Evolutionary conservation across 352 stramenopile genomes (phyloP), one percentile per base, ranked within the genome.

Genomic region (Phytophthora hybrid): DNA sequence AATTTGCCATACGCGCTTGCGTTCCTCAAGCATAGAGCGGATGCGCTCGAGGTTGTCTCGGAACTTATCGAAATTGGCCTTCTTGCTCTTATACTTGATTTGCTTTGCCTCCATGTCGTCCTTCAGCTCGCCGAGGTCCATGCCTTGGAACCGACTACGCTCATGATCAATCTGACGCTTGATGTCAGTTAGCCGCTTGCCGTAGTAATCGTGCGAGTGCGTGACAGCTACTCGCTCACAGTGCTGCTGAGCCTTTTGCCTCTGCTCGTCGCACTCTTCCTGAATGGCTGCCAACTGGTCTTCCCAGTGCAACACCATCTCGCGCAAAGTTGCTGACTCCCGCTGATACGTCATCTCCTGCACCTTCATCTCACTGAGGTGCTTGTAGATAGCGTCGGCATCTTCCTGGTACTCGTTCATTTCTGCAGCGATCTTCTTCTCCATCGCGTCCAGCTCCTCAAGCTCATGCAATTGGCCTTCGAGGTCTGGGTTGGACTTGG

Each of bases 111-210:
- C 84, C 71, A 91, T 81, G 64, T 96, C 89, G 60, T 92, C 66
- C 14, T 77, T 74, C n/a, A 96, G 68, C 32, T 96, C 88, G 23
- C 80, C 76, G 26, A 96, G 69, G 53, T 96, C 87, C 89, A 96
- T 96, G 31, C 89, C 86, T 71, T 93, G 79, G 71, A 95, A 96
- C 6, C 87, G 80, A 46, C 74, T 82, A 16, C 88, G 88, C 66
- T 96, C 89, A 39, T 82, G 78, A 44, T 93, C 84, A 53, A 95
- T 93, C 58, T 93, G 87, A 52, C 73, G 82, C 69, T 92, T 89
- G 60, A 96, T 90, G 41, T 95, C 84, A 5, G 89, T 91, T 51
- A 96, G 69, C 3, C 86, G 83, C 59, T 93, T 92, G 34, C 87
- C 88, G 60, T 96, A 96, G 68, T 91, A 93, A 46, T 92, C 87